Conservation (phyloP, 768 basidiomycete genomes). For the Porphyrellus cyaneotinctus region DNA sequence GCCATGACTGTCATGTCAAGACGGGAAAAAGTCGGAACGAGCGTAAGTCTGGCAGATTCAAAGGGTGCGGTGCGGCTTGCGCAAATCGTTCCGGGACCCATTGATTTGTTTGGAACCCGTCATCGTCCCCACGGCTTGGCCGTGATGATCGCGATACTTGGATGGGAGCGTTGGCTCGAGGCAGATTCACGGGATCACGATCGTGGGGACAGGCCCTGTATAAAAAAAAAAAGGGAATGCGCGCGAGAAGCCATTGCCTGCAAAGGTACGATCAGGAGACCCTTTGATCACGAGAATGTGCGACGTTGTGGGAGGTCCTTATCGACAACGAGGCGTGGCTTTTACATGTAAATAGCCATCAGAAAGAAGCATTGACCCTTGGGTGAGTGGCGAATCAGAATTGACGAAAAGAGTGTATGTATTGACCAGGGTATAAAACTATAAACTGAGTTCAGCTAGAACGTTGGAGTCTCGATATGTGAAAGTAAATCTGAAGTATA, state of each 20-base stretch:
- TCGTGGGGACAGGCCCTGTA: background rate
- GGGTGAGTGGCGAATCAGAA: no score
- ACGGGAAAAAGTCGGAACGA: no score
- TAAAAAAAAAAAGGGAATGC: background rate
- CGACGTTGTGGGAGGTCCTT: background rate
- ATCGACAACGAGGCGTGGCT: background rate
- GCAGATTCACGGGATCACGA: constrained; percentile 9
- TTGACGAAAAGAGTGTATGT: no score
- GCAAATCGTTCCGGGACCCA: background rate
- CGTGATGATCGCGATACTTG: background rate
- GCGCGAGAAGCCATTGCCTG: background rate
- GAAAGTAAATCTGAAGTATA: no score
- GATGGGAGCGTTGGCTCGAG: background rate
- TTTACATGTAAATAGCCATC: background rate
- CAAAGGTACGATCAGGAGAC: background rate
- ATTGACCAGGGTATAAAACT: no score
- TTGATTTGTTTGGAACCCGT: no score
- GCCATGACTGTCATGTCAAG: no score
- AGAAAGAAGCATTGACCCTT: no score
- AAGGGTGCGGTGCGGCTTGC: no score
- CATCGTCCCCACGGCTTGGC: background rate
- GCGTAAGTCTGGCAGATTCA: no score
- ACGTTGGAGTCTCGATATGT: no score
- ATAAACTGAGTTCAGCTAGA: no score
- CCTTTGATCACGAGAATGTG: background rate